These are phyloP conservation scores for Tripidium arundinaceum DNA, from an alignment of 202 grass and related monocot genomes.

Conservation along the genomic window DNA sequence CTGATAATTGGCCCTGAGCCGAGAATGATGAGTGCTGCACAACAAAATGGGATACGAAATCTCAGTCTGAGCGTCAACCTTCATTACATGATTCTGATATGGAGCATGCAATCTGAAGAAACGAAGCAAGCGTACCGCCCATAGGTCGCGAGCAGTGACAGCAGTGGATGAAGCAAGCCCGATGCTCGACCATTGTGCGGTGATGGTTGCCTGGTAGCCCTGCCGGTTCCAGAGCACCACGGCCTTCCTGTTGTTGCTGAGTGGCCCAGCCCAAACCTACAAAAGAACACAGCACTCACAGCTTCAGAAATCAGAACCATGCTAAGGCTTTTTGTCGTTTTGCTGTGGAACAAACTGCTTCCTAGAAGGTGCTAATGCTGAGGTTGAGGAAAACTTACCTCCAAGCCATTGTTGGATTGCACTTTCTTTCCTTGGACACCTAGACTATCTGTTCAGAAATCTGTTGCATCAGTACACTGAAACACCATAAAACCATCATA, in stretches of 20 bases:
- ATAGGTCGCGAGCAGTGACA: conserved; percentile 75
- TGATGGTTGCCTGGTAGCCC: conserved; percentile 60
- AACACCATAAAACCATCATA: background rate
- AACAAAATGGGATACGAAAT: background rate
- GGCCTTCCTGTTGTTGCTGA: conserved; percentile 68
- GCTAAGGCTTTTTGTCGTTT: background rate
- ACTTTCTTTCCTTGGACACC: conserved; percentile 98
- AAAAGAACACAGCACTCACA: background rate
- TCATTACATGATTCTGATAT: background rate
- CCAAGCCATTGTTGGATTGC: conserved; percentile 48
- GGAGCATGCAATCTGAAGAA: background rate
- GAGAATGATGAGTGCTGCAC: conserved; percentile 54
- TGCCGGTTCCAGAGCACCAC: conserved; percentile 84
- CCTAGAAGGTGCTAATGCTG: no score
- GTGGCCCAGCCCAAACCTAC: conserved; percentile 82
- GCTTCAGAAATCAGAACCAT: background rate
- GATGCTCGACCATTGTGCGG: conserved; percentile 56
- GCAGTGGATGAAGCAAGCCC: conserved; percentile 46
- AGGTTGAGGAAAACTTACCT: conserved; percentile 46
- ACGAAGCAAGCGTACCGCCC: conserved; percentile 55
- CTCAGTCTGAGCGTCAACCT: background rate
- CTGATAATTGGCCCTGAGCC: conserved; percentile 47
- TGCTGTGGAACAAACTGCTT: background rate
- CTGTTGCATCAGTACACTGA: background rate
- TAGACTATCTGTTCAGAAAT: conserved; percentile 54